Evolutionary conservation across 306 rosid genomes (phyloP), one percentile per base, ranked within the genome.

Genomic region (Quillaja saponaria): DNA sequence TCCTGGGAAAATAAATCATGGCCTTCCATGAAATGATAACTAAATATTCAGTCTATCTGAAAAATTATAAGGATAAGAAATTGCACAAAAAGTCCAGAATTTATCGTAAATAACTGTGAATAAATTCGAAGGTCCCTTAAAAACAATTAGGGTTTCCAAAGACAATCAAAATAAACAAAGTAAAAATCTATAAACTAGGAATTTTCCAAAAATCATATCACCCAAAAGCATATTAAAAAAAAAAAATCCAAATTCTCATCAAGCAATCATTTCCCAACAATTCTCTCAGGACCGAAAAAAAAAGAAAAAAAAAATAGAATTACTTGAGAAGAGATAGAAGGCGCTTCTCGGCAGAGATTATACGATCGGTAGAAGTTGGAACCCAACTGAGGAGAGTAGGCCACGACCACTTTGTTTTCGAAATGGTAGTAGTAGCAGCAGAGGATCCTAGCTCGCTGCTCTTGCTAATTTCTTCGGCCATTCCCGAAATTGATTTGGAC

Each of bases 261-360:
- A 5, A 3, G 28, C 34, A 10, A 39, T 35, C 12, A 5, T 46
- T 46, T 46, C 35, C 51, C 16, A 5, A 59, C 11, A 34, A 40
- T 28, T 39, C 34, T 34, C 9, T 11, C 34, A 18, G 14, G n/a
- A n/a, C n/a, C n/a, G 31, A 25, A 25, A 25, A 25, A 25, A 25
- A 25, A 4, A 44, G 41, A 16, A 49, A 33, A 34, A 25, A 54
- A 20, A 38, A 53, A 63, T 65, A 55, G n/a, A 63, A 71, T 71
- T 81, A 92, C 99, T 80, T 89, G 87, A 83, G 79, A 3, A 94
- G 61, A 64, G 99, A 94, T 55, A 94, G 96, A 50, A 94, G 97
- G 25, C 95, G 96, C 64, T 94, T 89, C 73, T 94, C 99, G 63
- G 97, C 79, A 35, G 84, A 81, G 68, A 89, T 80, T 69, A 89